Percentiles rank a stretch among this genome's conserved stretches.
Evolutionary conservation across 1,284 basidiomycete species (phyloP).

Genomic region (Moesziomyces sp.): DNA sequence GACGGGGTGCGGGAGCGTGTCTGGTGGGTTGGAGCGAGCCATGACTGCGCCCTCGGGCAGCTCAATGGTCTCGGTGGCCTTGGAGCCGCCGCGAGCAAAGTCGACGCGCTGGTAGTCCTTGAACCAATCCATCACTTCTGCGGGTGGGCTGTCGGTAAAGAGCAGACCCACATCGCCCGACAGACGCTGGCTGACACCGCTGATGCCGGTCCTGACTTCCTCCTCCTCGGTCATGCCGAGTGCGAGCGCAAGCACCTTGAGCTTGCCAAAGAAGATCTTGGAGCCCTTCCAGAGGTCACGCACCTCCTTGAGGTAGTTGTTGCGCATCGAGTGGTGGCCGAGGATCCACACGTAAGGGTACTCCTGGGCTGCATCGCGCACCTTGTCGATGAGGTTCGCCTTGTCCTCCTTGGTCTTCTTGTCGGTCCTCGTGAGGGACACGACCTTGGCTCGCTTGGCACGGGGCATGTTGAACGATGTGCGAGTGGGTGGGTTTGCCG

Average conservation of each 20-base stretch:
- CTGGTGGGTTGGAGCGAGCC: constrained; percentile 63
- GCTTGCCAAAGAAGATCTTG: constrained; percentile 87
- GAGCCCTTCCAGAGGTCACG: constrained; percentile 88
- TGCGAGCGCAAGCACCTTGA: constrained; percentile 94
- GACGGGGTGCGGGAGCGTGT: constrained; percentile 92
- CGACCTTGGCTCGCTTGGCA: constrained; percentile 69
- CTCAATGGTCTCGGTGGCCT: constrained; percentile 78
- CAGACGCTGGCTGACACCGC: constrained; percentile 86
- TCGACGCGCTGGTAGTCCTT: constrained; percentile 87
- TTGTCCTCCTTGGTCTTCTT: constrained; percentile 77
- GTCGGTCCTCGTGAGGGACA: constrained; percentile 72
- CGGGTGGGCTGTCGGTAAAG: constrained; percentile 86
- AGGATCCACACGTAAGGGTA: constrained; percentile 96
- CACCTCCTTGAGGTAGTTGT: constrained; percentile 91
- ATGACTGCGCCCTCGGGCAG: constrained; percentile 74
- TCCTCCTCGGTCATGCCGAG: constrained; percentile 88
- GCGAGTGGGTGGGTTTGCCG: not conserved
- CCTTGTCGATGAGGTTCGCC: constrained; percentile 81
- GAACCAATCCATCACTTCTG: constrained; percentile 95
- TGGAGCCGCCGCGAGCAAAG: constrained; percentile 89
- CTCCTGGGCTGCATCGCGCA: constrained; percentile 73
- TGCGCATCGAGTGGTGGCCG: constrained; percentile 92
- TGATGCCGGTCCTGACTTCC: constrained; percentile 83
- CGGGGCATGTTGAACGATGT: constrained; percentile 61
- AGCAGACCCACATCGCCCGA: constrained; percentile 92